Conservation (phyloP, 371 early-diverging fungal species). For the Phascolomyces articulosus region DNA sequence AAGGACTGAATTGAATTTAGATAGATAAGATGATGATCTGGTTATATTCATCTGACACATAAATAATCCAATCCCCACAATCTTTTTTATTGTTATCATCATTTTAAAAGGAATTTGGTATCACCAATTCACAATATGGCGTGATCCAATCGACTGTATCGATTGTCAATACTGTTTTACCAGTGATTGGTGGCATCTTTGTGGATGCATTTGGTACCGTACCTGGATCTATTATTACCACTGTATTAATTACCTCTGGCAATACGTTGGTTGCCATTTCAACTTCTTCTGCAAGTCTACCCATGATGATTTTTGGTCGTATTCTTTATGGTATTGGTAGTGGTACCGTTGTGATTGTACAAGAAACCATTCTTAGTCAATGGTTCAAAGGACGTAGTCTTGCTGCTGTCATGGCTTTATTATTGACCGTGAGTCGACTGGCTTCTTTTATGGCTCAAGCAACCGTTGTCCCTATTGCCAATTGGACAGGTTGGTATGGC, state of each 20-base stretch:
- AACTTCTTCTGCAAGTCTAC: constrained; percentile 51
- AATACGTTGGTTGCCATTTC: constrained; percentile 67
- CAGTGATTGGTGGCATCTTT: constrained; percentile 73
- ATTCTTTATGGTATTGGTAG: constrained; percentile 75
- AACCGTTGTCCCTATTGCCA: constrained; percentile 67
- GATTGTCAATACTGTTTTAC: constrained; percentile 72
- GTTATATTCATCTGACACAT: not conserved
- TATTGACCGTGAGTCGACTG: constrained; percentile 70
- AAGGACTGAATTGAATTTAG: too few relatives aligned
- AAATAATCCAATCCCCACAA: too few relatives aligned
- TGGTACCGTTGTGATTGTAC: constrained; percentile 71
- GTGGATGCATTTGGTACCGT: constrained; percentile 74
- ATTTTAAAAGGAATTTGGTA: constrained; percentile 58
- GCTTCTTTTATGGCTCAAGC: constrained; percentile 70
- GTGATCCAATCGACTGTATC: constrained; percentile 72
- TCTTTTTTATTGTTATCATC: not conserved
- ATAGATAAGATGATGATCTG: not conserved
- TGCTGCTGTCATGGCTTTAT: constrained; percentile 64
- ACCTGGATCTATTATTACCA: constrained; percentile 68
- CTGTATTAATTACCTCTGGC: constrained; percentile 61
- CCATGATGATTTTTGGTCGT: constrained; percentile 69
- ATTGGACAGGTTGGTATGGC: constrained; percentile 69
- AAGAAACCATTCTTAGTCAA: constrained; percentile 73
- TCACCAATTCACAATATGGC: constrained; percentile 73
- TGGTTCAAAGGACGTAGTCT: constrained; percentile 74